phyloP scores from a whole-genome alignment of 257 asterid genomes.

The Nicotiana attenuata region DNA sequence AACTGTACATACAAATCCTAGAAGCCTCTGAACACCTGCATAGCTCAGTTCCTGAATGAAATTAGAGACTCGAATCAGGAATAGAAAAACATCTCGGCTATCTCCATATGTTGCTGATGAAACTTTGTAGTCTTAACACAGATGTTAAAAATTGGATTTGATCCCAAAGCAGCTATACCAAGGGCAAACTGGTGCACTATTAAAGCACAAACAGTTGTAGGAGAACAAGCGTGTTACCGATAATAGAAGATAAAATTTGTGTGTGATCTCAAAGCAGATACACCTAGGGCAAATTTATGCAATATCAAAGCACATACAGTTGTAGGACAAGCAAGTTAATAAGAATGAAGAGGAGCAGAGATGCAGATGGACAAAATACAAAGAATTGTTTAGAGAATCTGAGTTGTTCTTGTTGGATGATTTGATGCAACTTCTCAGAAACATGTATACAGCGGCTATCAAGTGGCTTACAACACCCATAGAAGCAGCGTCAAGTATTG shows the following conservation, averaged over 20 bases:
- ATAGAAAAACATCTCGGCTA: background rate
- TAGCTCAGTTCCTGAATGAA: constrained; percentile 52
- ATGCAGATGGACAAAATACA: background rate
- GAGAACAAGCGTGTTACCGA: background rate
- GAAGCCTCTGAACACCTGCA: constrained; percentile 61
- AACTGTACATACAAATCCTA: constrained; percentile 49
- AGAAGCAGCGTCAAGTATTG: too few relatives aligned
- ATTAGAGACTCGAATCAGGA: background rate
- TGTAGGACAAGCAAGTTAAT: background rate
- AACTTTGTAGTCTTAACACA: background rate
- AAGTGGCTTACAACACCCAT: background rate
- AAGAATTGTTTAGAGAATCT: background rate
- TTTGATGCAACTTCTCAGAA: background rate
- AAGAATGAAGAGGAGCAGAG: background rate
- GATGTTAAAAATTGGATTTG: background rate
- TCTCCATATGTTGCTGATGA: background rate
- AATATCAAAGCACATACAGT: background rate
- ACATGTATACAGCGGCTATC: background rate
- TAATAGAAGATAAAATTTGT: background rate
- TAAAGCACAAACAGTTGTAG: background rate
- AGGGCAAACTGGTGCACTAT: background rate
- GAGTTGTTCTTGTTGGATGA: background rate
- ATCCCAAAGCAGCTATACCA: background rate
- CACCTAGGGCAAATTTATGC: background rate
- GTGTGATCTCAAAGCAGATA: background rate